These are phyloP conservation scores for Aspergillus pseudotamarii DNA, from an alignment of 2,329 filamentous ascomycete genomes.

Conservation along the genomic window DNA sequence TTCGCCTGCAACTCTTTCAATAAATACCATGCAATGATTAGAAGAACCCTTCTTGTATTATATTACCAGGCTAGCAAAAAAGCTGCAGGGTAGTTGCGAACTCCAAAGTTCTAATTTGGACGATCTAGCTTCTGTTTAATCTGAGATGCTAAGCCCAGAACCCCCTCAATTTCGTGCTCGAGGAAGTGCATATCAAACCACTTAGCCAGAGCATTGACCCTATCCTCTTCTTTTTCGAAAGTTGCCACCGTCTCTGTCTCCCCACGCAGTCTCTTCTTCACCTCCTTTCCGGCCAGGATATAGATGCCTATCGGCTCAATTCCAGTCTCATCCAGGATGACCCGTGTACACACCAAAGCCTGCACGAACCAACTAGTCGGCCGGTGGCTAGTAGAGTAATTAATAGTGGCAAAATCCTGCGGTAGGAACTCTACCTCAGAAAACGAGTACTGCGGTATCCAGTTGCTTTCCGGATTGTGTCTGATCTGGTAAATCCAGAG, in stretches of 20 bases:
- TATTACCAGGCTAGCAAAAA: slow-evolving; percentile 12
- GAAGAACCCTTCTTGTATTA: slow-evolving; percentile 25
- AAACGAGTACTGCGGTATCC: slow-evolving; percentile 67
- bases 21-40: slow-evolving; percentile 22
- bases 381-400: slow-evolving; percentile 57
- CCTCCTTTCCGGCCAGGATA: slow-evolving; percentile 53
- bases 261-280: slow-evolving; percentile 59
- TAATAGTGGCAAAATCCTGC: slow-evolving; percentile 64
- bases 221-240: slow-evolving; percentile 56
- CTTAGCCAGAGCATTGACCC: slow-evolving; percentile 54
- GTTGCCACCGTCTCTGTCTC: slow-evolving; percentile 52
- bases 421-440: slow-evolving; percentile 65
- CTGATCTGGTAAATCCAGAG: slow-evolving; percentile 68
- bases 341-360: slow-evolving; percentile 56
- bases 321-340: slow-evolving; percentile 54
- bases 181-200: slow-evolving; percentile 58
- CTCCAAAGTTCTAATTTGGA: not conserved
- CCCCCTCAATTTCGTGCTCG: slow-evolving; percentile 53
- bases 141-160: slow-evolving; percentile 55
- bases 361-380: slow-evolving; percentile 57
- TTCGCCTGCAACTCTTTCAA: slow-evolving; percentile 20
- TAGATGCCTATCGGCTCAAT: slow-evolving; percentile 55
- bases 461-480: slow-evolving; percentile 52
- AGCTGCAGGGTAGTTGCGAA: slow-evolving; percentile 10
- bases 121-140: slow-evolving; percentile 32